These are phyloP conservation scores for Exophiala phaeomuriformis DNA, from an alignment of 2,329 filamentous ascomycete species.

Conservation along the genomic window DNA sequence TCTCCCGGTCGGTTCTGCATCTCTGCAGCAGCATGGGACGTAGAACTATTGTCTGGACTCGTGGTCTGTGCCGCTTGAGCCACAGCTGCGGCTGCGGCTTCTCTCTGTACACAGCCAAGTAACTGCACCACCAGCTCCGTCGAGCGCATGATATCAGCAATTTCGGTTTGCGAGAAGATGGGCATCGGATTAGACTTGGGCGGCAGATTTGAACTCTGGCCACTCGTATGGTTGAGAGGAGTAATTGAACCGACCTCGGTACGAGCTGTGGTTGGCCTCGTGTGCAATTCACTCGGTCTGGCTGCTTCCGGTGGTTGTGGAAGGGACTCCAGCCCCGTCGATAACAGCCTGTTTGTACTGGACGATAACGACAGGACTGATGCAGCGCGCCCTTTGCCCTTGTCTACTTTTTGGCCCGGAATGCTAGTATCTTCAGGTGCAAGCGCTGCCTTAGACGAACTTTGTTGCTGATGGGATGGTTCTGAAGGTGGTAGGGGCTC, in stretches of 20 bases:
- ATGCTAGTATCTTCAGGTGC: no score
- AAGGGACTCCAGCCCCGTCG: neutral
- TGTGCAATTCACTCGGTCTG: neutral
- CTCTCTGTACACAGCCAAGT: conserved; percentile 9
- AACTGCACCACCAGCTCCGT: conserved; percentile 9
- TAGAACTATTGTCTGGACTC: neutral
- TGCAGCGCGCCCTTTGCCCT: conserved; percentile 8
- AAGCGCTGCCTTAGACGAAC: no score
- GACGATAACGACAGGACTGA: neutral
- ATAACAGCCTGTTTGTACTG: neutral
- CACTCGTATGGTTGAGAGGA: neutral
- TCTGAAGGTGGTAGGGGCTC: neutral
- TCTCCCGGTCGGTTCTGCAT: neutral
- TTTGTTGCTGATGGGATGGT: neutral
- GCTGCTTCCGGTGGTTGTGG: neutral
- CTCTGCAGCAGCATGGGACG: neutral
- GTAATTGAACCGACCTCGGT: conserved; percentile 4
- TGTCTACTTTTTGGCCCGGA: neutral
- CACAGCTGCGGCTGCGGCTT: conserved; percentile 1
- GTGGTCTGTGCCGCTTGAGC: neutral
- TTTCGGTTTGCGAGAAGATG: neutral
- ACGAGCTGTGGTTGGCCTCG: conserved; percentile 1
- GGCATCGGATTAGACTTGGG: neutral
- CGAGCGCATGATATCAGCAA: conserved; percentile 9
- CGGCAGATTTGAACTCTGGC: neutral